These are phyloP conservation scores for Liquidambar formosana DNA, from an alignment of 164 flowering plant species.

Conservation along the genomic window DNA sequence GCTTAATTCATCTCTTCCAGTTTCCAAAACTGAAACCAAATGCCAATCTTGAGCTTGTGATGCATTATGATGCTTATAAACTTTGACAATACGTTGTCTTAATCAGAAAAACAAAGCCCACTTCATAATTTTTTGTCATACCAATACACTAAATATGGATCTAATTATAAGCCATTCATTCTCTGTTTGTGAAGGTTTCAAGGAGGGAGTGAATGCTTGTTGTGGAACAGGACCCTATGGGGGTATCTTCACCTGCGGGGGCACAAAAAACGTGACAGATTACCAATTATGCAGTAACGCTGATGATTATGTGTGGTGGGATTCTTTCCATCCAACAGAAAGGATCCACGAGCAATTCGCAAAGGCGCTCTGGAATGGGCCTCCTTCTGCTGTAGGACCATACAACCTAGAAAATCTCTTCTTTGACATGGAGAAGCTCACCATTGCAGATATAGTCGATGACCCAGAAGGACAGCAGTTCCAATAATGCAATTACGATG, in stretches of 20 bases:
- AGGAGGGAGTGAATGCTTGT: constrained; percentile 60
- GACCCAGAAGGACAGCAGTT: too few relatives aligned
- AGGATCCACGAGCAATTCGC: constrained; percentile 51
- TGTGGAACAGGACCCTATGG: constrained; percentile 61
- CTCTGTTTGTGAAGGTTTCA: constrained; percentile 34
- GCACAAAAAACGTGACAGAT: constrained; percentile 25
- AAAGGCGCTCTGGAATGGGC: constrained; percentile 46
- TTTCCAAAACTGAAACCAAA: too few relatives aligned
- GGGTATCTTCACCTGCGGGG: constrained; percentile 52
- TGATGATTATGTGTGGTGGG: constrained; percentile 54
- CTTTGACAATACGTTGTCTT: too few relatives aligned
- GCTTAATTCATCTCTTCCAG: too few relatives aligned
- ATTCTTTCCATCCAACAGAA: constrained; percentile 56
- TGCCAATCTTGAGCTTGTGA: too few relatives aligned
- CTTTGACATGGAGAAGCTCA: constrained; percentile 4
- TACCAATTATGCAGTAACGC: constrained; percentile 41
- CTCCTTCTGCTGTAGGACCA: constrained; percentile 32
- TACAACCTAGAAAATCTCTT: constrained; percentile 43
- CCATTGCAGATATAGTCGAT: too few relatives aligned
- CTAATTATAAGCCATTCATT: too few relatives aligned
- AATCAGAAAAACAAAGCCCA: not conserved
- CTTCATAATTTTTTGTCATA: not conserved
- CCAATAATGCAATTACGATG: too few relatives aligned
- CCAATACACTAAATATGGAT: too few relatives aligned
- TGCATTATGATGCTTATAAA: too few relatives aligned